phyloP scores from a whole-genome alignment of 139 green algal species.

The Spirogloea muscicola region DNA sequence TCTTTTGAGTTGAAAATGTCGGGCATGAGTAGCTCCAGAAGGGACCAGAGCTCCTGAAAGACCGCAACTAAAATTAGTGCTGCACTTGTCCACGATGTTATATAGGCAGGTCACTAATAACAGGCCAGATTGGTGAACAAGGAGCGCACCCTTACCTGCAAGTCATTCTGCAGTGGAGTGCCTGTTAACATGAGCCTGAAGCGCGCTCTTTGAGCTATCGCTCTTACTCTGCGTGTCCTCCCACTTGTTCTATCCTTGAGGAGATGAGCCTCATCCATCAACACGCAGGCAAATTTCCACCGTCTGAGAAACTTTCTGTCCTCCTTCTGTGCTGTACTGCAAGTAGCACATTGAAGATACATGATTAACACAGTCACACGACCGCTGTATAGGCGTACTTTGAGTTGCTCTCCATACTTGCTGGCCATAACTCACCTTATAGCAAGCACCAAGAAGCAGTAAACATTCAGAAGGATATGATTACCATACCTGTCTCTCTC shows the following conservation, averaged over 20 bases:
- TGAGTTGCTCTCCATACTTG: no score
- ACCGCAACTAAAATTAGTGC: no score
- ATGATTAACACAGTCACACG: not conserved
- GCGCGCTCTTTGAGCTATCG: constrained; percentile 31
- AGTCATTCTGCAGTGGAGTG: constrained; percentile 91
- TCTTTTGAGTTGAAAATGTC: constrained; percentile 50
- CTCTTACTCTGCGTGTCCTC: constrained; percentile 23
- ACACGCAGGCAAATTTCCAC: constrained; percentile 25
- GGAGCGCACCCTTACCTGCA: constrained; percentile 15
- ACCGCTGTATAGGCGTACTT: no score
- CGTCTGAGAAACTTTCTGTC: constrained; percentile 53
- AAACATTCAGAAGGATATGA: not conserved
- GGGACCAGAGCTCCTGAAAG: constrained; percentile 73
- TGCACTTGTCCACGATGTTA: no score
- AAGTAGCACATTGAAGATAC: not conserved
- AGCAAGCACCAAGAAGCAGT: no score
- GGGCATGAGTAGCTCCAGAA: constrained; percentile 86
- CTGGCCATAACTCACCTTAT: no score
- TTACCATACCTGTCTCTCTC: constrained; percentile 65
- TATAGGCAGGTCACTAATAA: not conserved
- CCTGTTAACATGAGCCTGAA: constrained; percentile 72
- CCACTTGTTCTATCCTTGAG: constrained; percentile 74
- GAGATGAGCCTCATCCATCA: constrained; percentile 72
- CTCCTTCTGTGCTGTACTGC: constrained; percentile 52
- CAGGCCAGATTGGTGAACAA: not conserved